Evolutionary conservation across 2,329 filamentous ascomycete species (phyloP), one percentile per base, ranked within the genome.

Genomic region (Trichoderma atroviride): DNA sequence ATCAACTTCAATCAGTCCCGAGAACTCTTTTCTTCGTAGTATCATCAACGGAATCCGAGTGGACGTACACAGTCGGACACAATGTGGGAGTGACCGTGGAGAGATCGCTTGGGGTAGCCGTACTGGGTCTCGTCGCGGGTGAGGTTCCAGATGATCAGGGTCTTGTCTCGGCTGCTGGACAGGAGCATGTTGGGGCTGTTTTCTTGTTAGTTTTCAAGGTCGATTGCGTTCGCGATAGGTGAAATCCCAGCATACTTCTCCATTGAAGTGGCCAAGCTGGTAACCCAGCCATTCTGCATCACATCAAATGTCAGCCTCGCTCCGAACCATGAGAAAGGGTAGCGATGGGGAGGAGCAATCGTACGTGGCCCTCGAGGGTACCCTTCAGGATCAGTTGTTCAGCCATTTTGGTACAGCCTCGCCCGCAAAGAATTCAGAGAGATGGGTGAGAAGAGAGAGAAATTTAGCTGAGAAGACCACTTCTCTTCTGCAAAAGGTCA

Each of bases 121-220:
- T 98, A 99, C 82, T 93, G 91, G 83, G 91, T 90, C 87, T 98
- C 96, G 85, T 98, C 94, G 86, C 96, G 95, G 85, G 96, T 98
- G 81, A 99, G 89, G 90, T 97, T 97, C 96, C 96, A 99, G 90
- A 99, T 97, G 88, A 99, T 99, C 83, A 99, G 88, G 78, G 92
- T 93, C 92, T 98, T 97, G 90, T 99, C 96, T 87, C 96, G 94
- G 83, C 90, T 93, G 81, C 88, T 95, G 77, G 96, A 99, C 80
- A 99, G 91, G 83, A 99, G 94, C 95, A 99, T 98, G 90, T 99
- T 98, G 82, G 96, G 96, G 92, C 93, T 89, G 77, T 72, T 71
- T 61, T 70, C 70, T 74, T 72, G 73, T 77, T 70, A 76, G 75
- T 69, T 67, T 27, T 24, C 47, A 50, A 22, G 61, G 55, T n/a